Evolutionary conservation across 192 early-diverging fungal genomes (phyloP).

Genomic region (Podila epigama): DNA sequence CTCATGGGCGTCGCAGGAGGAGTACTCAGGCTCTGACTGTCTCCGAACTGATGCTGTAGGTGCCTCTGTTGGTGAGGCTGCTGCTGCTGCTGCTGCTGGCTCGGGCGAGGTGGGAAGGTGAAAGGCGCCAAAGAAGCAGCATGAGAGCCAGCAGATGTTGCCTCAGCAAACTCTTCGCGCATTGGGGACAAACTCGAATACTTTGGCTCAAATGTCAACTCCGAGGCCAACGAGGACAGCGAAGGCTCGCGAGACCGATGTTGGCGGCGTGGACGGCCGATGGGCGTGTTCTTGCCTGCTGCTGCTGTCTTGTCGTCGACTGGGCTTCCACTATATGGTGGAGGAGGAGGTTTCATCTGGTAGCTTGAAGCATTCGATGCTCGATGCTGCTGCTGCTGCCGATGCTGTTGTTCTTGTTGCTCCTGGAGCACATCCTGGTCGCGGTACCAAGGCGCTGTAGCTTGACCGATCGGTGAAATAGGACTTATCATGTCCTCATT

Average conservation of each 20-base stretch:
- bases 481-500: slow-evolving; percentile 17
- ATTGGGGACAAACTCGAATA: slow-evolving; percentile 32
- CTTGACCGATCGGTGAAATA: slow-evolving; percentile 17
- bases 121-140: slow-evolving; percentile 30
- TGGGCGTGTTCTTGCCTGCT: background rate
- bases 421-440: no score
- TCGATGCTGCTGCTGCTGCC: background rate
- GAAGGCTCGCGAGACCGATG: slow-evolving; percentile 42
- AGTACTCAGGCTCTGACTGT: slow-evolving; percentile 3
- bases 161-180: slow-evolving; percentile 5
- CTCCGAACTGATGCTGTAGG: background rate
- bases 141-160: background rate
- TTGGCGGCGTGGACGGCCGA: slow-evolving; percentile 13
- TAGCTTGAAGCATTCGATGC: slow-evolving; percentile 11
- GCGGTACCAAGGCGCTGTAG: slow-evolving; percentile 14
- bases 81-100: background rate
- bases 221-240: slow-evolving; percentile 29
- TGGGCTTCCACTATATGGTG: no score
- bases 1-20: slow-evolving; percentile 22
- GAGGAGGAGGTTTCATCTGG: slow-evolving; percentile 16
- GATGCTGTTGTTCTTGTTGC: slow-evolving; percentile 3
- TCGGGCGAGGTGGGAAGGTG: slow-evolving; percentile 25
- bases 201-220: slow-evolving; percentile 42
- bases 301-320: no score
- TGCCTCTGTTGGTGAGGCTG: background rate